Evolutionary conservation across 2,329 filamentous ascomycete genomes (phyloP).

Genomic region (Fusarium sp.): DNA sequence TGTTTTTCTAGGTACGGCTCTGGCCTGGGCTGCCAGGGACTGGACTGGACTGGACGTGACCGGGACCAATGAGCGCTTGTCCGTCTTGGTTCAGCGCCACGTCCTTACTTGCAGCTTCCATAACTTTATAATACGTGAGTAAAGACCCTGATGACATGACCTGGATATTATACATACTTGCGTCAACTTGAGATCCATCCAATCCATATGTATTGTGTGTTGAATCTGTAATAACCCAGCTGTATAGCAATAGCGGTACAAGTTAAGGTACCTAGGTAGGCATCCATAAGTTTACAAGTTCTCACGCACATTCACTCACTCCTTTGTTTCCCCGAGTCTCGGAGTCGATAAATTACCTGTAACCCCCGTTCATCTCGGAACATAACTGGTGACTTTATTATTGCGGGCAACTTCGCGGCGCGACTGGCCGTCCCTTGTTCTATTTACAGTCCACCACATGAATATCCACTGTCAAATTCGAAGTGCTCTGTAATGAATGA

Average conservation of each 20-base stretch:
- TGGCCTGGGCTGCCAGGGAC: constrained; percentile 39
- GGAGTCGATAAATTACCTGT: background rate
- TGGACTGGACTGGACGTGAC: constrained; percentile 47
- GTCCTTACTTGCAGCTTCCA: constrained; percentile 36
- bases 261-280: background rate
- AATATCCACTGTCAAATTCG: background rate
- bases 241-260: background rate
- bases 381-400: background rate
- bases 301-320: background rate
- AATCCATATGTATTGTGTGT: background rate
- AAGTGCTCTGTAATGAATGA: background rate
- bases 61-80: constrained; percentile 50
- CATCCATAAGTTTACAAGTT: background rate
- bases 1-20: constrained; percentile 23
- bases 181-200: background rate
- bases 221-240: background rate
- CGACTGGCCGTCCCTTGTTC: constrained; percentile 3
- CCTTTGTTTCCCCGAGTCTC: background rate
- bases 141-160: constrained; percentile 30
- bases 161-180: background rate
- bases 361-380: constrained; percentile 7
- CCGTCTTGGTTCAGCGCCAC: constrained; percentile 46
- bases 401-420: constrained; percentile 3
- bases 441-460: background rate
- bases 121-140: background rate